Conservation (phyloP, 352 stramenopile species). For the Pythium pyrilobum region DNA sequence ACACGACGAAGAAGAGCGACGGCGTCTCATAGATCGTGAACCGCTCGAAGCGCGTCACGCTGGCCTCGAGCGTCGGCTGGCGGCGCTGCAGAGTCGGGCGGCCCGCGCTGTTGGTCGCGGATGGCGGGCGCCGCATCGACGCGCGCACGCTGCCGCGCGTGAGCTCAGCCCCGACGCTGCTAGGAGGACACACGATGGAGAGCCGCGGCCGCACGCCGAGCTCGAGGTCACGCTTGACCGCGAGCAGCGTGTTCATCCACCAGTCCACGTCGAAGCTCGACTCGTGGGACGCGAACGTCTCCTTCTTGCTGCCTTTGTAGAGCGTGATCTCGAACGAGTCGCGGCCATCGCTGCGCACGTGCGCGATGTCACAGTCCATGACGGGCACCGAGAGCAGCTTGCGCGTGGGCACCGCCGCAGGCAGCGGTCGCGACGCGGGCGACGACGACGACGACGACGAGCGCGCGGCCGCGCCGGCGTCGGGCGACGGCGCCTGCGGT, state of each 20-base stretch:
- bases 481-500: conserved; percentile 3
- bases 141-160: conserved; percentile 13
- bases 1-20: conserved; percentile 70
- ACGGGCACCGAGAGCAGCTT: conserved; percentile 55
- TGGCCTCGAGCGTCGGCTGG: conserved; percentile 59
- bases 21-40: conserved; percentile 84
- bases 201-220: conserved; percentile 51
- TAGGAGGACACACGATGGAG: conserved; percentile 58
- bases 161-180: conserved; percentile 5
- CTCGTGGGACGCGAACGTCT: conserved; percentile 80
- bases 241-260: conserved; percentile 81
- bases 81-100: conserved; percentile 47
- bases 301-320: conserved; percentile 51
- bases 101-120: conserved; percentile 17
- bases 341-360: conserved; percentile 75
- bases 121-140: conserved; percentile 27
- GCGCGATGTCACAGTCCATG: conserved; percentile 63
- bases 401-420: conserved; percentile 23
- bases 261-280: conserved; percentile 85
- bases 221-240: conserved; percentile 73
- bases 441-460: neutral
- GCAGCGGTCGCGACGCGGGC: neutral
- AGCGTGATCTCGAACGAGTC: conserved; percentile 79
- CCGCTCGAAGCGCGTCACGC: conserved; percentile 64
- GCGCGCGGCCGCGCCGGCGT: neutral